Conservation (phyloP, 331 rosid genomes). For the Malus hybrid region DNA sequence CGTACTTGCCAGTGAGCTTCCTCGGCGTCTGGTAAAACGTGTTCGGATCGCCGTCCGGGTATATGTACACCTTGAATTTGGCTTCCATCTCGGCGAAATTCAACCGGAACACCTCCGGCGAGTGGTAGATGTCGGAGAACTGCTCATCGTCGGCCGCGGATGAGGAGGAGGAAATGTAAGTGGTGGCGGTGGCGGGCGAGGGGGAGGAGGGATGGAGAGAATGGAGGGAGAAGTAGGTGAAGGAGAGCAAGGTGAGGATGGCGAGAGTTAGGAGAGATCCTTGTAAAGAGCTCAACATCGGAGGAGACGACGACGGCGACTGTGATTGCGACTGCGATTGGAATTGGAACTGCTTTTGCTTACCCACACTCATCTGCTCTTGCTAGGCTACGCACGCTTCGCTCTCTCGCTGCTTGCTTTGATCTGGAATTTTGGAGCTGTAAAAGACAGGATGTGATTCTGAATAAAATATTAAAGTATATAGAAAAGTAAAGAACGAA, state of each 20-base stretch:
- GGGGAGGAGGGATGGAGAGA: constrained; percentile 19
- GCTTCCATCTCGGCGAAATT: constrained; percentile 75
- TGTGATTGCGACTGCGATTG: constrained; percentile 21
- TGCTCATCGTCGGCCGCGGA: constrained; percentile 2
- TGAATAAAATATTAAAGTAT: neutral
- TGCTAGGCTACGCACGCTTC: neutral
- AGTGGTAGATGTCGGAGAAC: constrained; percentile 53
- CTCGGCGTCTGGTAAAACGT: constrained; percentile 92
- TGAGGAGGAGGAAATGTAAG: neutral
- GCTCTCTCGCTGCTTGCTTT: neutral
- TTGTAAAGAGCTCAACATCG: constrained; percentile 53
- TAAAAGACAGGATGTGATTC: neutral
- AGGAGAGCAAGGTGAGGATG: constrained; percentile 58
- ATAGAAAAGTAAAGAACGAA: too few species aligned
- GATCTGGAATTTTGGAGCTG: neutral
- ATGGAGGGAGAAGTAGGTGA: constrained; percentile 67
- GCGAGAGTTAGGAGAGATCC: constrained; percentile 71
- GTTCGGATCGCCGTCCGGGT: constrained; percentile 91
- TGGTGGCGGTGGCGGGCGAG: neutral
- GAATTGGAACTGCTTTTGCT: neutral
- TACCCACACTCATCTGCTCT: constrained; percentile 35
- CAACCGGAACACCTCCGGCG: constrained; percentile 60
- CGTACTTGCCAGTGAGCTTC: constrained; percentile 87
- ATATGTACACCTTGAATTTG: constrained; percentile 78
- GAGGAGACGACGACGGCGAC: constrained; percentile 23